These are phyloP conservation scores for Neonectria magnoliae DNA, from an alignment of 2,329 filamentous ascomycete genomes.

Conservation along the genomic window DNA sequence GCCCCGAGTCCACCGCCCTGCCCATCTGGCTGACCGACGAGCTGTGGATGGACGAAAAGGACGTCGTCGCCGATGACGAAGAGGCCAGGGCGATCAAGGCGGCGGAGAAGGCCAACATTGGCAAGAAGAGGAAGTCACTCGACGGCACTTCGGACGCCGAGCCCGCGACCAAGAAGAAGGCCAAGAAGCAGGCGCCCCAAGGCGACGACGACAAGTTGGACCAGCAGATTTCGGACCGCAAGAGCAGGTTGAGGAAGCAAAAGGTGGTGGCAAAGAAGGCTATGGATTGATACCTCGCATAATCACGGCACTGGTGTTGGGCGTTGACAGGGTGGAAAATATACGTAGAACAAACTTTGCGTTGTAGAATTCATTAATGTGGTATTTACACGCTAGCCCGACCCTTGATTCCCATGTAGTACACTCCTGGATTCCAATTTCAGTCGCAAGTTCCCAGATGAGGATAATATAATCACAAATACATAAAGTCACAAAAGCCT, in stretches of 20 bases:
- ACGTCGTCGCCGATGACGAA: slow-evolving; percentile 73
- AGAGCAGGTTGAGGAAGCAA: slow-evolving; percentile 67
- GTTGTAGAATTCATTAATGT: slow-evolving; percentile 28
- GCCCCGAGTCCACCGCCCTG: slow-evolving; percentile 84
- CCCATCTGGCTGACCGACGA: slow-evolving; percentile 96
- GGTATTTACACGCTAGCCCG: slow-evolving; percentile 33
- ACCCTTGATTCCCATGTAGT: slow-evolving; percentile 19
- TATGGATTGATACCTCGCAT: slow-evolving; percentile 52
- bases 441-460: slow-evolving; percentile 9
- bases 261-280: slow-evolving; percentile 66
- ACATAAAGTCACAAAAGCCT: slow-evolving; percentile 29
- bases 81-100: slow-evolving; percentile 57
- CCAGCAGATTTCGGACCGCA: slow-evolving; percentile 68
- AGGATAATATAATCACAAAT: slow-evolving; percentile 21
- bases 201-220: slow-evolving; percentile 64
- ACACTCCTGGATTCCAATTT: slow-evolving; percentile 12
- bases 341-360: slow-evolving; percentile 36
- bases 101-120: slow-evolving; percentile 64
- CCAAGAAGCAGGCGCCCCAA: slow-evolving; percentile 51
- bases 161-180: slow-evolving; percentile 51
- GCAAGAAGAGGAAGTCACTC: slow-evolving; percentile 71
- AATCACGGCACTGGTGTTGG: slow-evolving; percentile 47
- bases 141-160: slow-evolving; percentile 52
- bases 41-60: slow-evolving; percentile 83
- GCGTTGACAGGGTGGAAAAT: slow-evolving; percentile 44